Evolutionary conservation across 2,329 filamentous ascomycete species (phyloP), one percentile per base, ranked within the genome.

Genomic region (Cercospora sp.): DNA sequence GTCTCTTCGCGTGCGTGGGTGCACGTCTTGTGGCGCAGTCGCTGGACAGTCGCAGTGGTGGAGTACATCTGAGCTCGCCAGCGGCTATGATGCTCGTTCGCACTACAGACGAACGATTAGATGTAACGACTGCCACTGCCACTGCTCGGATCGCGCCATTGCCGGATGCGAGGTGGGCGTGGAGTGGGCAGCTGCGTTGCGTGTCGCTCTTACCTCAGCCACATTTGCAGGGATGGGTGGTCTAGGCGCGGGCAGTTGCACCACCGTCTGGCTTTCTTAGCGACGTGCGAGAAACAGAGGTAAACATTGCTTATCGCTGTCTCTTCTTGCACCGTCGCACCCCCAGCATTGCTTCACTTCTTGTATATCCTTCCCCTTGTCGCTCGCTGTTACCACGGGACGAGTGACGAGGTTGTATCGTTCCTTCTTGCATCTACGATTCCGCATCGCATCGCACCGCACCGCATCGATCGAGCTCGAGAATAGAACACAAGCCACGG

Each of bases 271-370:
- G 10, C 45, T 51, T 51, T 26, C 18, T 48, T 48, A 18, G 42
- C 42, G 42, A 48, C 42, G 42, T 20, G n/a, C 20, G 45, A 51
- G 45, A 51, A 51, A 23, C 45, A 51, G 45, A 26, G 16, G 45
- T 51, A 51, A 51, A 51, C 45, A 51, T 26, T 51, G 45, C n/a
- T 18, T 10, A 48, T 42, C 60, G 26, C 23, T 36, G 30, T 30
- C 51, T 36, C 58, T 67, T 53, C 51, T 45, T 57, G 31, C 65
- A 63, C 55, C 58, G 16, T 36, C 55, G 63, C 45, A 23, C 53
- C 57, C 51, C 31, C 36, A 42, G 36, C 36, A 42, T 42, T 42
- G 36, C 45, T 51, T 51, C 45, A 1, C 45, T 51, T 51, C 45
- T 51, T 51, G 45, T 51, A 23, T 23, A 51, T 51, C 10, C 18